phyloP scores from a whole-genome alignment of 2,329 filamentous ascomycete genomes.

The Ceratocystis variospora region DNA sequence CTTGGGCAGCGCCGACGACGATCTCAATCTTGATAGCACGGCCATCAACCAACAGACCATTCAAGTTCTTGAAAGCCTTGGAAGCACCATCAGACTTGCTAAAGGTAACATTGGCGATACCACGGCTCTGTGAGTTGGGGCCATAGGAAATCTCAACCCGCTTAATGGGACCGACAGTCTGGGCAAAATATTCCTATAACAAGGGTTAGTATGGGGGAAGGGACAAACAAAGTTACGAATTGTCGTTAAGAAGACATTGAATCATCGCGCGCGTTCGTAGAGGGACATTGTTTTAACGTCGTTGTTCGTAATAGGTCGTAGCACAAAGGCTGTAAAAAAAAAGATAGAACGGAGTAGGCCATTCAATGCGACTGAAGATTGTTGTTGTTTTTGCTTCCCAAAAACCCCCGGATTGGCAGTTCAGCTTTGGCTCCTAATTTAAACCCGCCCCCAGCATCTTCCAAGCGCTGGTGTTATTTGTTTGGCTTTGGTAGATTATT shows the following conservation, averaged over 20 bases:
- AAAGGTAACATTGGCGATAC: constrained; percentile 84
- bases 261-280: constrained; percentile 23
- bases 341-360: not conserved
- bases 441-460: constrained; percentile 6
- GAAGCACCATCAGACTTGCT: constrained; percentile 64
- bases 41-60: constrained; percentile 81
- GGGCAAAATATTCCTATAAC: constrained; percentile 87
- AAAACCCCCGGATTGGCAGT: not conserved
- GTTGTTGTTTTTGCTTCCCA: not conserved
- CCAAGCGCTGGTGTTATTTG: not conserved
- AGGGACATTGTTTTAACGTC: constrained; percentile 24
- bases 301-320: constrained; percentile 1
- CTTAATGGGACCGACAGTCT: constrained; percentile 81
- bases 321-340: not conserved
- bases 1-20: constrained; percentile 63
- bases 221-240: not conserved
- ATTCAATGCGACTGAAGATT: not conserved
- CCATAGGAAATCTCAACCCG: constrained; percentile 85
- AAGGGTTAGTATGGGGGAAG: constrained; percentile 34
- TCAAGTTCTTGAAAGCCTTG: constrained; percentile 70
- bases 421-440: not conserved
- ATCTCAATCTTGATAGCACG: constrained; percentile 93
- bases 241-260: constrained; percentile 38
- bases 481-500: not conserved
- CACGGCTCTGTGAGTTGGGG: constrained; percentile 79